Percentiles rank a stretch among this genome's conserved stretches.
Conservation (phyloP, 2,329 filamentous ascomycete species). For the Hypoxylon sp. region DNA sequence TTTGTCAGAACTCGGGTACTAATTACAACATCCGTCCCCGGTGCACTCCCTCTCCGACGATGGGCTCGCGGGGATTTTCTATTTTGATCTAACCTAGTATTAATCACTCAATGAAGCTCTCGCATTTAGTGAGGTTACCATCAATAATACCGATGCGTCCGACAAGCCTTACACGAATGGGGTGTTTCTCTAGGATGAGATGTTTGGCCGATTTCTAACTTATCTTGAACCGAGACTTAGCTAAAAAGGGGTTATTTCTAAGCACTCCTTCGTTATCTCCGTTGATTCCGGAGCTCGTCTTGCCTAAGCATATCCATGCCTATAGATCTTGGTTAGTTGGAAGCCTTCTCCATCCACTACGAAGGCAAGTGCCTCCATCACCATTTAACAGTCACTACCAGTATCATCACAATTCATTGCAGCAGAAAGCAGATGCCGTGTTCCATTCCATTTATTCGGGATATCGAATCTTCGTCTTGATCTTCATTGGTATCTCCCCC, state of each 20-base stretch:
- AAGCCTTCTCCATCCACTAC: too few relatives aligned
- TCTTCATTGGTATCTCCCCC: conserved; percentile 28
- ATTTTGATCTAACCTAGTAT: not conserved
- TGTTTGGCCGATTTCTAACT: too few relatives aligned
- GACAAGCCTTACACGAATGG: not conserved
- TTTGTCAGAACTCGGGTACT: too few relatives aligned
- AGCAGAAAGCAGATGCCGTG: conserved; percentile 4
- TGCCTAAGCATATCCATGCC: too few relatives aligned
- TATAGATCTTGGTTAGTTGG: too few relatives aligned
- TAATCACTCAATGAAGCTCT: not conserved
- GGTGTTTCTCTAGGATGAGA: too few relatives aligned
- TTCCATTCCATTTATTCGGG: conserved; percentile 11
- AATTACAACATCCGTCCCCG: not conserved
- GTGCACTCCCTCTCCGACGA: not conserved
- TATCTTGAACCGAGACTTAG: too few relatives aligned
- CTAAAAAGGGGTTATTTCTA: too few relatives aligned
- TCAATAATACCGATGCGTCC: not conserved
- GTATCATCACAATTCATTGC: conserved; percentile 10
- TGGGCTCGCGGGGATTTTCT: not conserved
- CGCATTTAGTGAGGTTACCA: not conserved
- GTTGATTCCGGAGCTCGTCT: too few relatives aligned
- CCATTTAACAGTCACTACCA: not conserved
- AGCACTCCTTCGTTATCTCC: too few relatives aligned
- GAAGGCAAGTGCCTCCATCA: not conserved
- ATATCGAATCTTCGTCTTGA: conserved; percentile 30